Evolutionary conservation across 2,329 filamentous ascomycete genomes (phyloP).

Genomic region (Tolypocladium nubicola): DNA sequence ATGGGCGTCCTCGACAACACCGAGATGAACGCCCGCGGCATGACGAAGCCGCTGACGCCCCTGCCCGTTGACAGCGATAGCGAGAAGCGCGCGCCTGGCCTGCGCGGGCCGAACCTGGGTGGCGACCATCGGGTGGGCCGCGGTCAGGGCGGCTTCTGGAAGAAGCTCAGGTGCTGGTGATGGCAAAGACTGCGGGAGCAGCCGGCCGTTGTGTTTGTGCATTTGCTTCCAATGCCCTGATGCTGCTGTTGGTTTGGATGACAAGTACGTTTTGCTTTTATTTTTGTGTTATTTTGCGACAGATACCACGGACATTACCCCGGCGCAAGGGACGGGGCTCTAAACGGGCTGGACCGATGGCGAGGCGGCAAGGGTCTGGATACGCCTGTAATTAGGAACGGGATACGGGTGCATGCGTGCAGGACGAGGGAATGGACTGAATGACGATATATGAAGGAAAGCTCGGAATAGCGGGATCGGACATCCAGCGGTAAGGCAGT

Average conservation of each 20-base stretch:
- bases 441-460: neutral
- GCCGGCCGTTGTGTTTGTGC: neutral
- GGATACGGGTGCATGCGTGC: neutral
- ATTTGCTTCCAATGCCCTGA: neutral
- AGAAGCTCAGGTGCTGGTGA: constrained; percentile 45
- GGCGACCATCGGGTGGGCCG: constrained; percentile 32
- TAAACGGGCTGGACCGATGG: neutral
- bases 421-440: neutral
- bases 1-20: constrained; percentile 31
- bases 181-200: neutral
- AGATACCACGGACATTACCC: neutral
- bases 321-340: neutral
- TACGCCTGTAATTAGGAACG: neutral
- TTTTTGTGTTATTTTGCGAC: neutral
- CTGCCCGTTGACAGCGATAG: constrained; percentile 27
- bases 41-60: constrained; percentile 48
- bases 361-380: neutral
- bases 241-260: neutral
- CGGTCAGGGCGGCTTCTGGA: constrained; percentile 40
- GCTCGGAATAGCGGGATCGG: neutral
- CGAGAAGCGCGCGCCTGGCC: constrained; percentile 36
- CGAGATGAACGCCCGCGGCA: constrained; percentile 37
- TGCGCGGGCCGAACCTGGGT: constrained; percentile 31
- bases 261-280: neutral
- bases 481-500: neutral